Conservation (phyloP, 257 asterid species). For the Nemophila menziesii region DNA sequence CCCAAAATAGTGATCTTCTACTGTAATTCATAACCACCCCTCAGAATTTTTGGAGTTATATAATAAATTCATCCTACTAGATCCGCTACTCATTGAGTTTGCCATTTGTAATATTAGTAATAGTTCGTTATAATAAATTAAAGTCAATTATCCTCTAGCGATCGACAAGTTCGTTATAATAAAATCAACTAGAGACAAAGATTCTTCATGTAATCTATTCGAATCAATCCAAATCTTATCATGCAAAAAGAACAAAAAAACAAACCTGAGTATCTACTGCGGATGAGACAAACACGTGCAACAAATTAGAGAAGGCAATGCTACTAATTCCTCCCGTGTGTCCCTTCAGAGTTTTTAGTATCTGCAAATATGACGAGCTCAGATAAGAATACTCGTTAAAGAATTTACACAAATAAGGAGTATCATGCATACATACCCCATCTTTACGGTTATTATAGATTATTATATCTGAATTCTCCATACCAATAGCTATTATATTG, state of each 20-base stretch:
- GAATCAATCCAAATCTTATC: not conserved
- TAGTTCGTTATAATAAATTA: too few relatives aligned
- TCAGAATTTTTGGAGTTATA: too few relatives aligned
- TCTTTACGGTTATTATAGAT: conserved; percentile 47
- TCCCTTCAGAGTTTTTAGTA: conserved; percentile 41
- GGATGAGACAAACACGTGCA: conserved; percentile 6
- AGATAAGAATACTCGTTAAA: not conserved
- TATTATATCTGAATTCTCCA: conserved; percentile 56
- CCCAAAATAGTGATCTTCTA: too few relatives aligned
- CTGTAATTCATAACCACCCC: too few relatives aligned
- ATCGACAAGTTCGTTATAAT: too few relatives aligned
- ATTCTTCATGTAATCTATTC: too few relatives aligned
- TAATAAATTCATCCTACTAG: too few relatives aligned
- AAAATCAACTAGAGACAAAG: too few relatives aligned
- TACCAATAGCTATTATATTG: conserved; percentile 56
- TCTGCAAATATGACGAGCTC: conserved; percentile 29
- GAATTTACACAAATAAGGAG: not conserved
- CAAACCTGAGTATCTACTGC: conserved; percentile 12
- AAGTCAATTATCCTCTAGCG: too few relatives aligned
- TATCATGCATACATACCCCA: conserved; percentile 35
- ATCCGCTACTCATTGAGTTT: too few relatives aligned
- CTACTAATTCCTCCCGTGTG: conserved; percentile 38
- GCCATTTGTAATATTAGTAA: too few relatives aligned
- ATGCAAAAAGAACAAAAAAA: not conserved
- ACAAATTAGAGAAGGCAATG: conserved; percentile 7